Conservation (phyloP, 129 eudicot genomes). For the Chrysanthemum lavandulifolium region DNA sequence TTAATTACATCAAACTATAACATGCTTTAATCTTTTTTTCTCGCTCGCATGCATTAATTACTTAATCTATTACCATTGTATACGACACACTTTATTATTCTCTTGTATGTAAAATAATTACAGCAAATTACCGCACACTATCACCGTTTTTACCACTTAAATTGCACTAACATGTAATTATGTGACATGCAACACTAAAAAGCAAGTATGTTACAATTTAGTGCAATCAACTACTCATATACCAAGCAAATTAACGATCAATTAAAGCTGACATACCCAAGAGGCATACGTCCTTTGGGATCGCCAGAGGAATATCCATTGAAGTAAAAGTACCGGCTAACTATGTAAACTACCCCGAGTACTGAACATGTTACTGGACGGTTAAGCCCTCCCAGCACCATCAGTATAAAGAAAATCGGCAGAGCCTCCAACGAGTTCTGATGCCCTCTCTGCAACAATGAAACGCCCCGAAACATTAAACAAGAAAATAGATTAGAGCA, state of each 20-base stretch:
- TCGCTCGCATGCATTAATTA: too few species aligned
- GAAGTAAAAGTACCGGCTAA: conserved; percentile 68
- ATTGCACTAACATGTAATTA: neutral
- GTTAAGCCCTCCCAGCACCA: conserved; percentile 61
- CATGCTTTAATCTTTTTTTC: too few species aligned
- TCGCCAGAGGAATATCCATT: conserved; percentile 65
- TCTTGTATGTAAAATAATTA: too few species aligned
- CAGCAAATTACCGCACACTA: too few species aligned
- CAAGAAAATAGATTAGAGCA: neutral
- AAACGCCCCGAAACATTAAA: neutral
- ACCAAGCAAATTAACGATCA: neutral
- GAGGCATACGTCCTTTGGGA: conserved; percentile 54
- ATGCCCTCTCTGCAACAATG: conserved; percentile 74
- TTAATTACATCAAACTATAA: too few species aligned
- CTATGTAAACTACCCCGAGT: conserved; percentile 48
- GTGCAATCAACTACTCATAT: too few species aligned
- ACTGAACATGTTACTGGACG: conserved; percentile 47
- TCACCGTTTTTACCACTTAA: too few species aligned
- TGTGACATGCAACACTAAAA: neutral
- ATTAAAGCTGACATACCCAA: conserved; percentile 46
- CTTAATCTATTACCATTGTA: too few species aligned
- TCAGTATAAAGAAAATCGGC: conserved; percentile 62
- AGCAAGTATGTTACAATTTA: neutral
- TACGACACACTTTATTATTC: too few species aligned
- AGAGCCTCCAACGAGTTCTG: conserved; percentile 71